Conservation (phyloP, 2,329 filamentous ascomycete genomes). For the Alternaria viburni region DNA sequence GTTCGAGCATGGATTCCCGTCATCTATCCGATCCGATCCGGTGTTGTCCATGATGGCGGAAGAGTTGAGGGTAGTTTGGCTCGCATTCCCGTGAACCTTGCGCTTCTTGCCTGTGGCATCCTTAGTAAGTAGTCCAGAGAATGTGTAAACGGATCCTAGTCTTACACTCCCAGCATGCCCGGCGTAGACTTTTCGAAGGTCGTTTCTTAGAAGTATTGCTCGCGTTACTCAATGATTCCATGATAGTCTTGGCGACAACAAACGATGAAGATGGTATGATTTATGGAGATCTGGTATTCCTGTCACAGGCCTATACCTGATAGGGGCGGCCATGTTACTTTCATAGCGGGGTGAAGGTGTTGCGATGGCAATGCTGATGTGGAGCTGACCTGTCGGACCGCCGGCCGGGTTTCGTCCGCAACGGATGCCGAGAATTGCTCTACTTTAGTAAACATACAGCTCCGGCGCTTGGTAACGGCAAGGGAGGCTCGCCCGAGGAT, state of each 20-base stretch:
- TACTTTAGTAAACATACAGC: not conserved
- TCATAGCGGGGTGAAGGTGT: constrained; percentile 41
- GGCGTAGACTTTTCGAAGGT: constrained; percentile 32
- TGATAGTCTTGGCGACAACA: constrained; percentile 7
- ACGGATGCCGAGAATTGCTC: constrained; percentile 12
- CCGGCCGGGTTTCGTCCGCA: constrained; percentile 43
- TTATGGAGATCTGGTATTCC: not conserved
- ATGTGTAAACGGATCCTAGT: not conserved
- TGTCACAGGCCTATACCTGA: constrained; percentile 22
- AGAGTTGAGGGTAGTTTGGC: constrained; percentile 20
- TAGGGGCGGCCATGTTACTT: constrained; percentile 33
- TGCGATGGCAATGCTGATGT: constrained; percentile 34
- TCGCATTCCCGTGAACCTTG: constrained; percentile 26
- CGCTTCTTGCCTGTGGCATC: constrained; percentile 40
- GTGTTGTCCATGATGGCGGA: constrained; percentile 17
- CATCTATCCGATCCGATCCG: constrained; percentile 21
- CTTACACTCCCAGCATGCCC: constrained; percentile 48
- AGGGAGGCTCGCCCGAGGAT: not conserved
- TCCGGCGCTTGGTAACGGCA: not conserved
- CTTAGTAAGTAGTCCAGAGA: constrained; percentile 12
- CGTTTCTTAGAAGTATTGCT: constrained; percentile 32
- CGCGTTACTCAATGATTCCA: constrained; percentile 27
- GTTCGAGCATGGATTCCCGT: constrained; percentile 30
- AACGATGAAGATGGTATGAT: not conserved
- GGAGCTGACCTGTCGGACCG: constrained; percentile 21